Base-by-base conservation (phyloP, 2,329 filamentous ascomycete species). In the Calonectria naviculata region DNA sequence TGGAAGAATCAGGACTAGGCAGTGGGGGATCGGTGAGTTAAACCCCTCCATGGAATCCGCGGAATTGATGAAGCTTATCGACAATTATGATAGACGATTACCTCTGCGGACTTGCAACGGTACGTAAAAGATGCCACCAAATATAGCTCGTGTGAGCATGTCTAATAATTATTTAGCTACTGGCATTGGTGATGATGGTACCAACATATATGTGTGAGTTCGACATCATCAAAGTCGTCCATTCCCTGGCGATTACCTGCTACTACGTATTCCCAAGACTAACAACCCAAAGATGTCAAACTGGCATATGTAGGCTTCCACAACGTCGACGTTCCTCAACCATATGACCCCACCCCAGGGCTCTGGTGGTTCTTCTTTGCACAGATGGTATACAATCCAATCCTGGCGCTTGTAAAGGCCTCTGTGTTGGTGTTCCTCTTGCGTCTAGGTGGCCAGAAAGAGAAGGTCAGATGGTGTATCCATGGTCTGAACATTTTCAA, bases 401-500 rank as follows among this genome's bases (percentile, higher is more conserved):
- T 86, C 46, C 75, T 87, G 3, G 83, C 84, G 26, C 77, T 87
- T 15, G 84, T 86, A 68, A 87, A 87, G 73, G 80, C 82, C 12
- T 87, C 85, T 0, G 79, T 86, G 19, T 78, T 87, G 10, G 68
- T 86, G 10, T 86, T 86, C 71, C 80, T 86, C 26, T 76, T 84
- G 31, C 83, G 84, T 3, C 78, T 87, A 1, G 81, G 82, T 9
- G 84, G 82, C 5, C 81, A 83, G 73, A 76, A 26, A 77, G 74
- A 26, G 76, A 21, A 34, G 4, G 65, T 85, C 10, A 76, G 79
- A 41, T 71, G 63, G 63, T 47, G 61, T 31, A 67, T 84, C 65
- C 77, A 82, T 75, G 69, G 70, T 15, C 56, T 84, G 47, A 78
- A 82, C 77, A 67, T 72, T 41, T 73, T 84, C 70, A 86, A 84